Evolutionary conservation across 176 grass and related monocot species (phyloP).

Genomic region (Themeda triandra): DNA sequence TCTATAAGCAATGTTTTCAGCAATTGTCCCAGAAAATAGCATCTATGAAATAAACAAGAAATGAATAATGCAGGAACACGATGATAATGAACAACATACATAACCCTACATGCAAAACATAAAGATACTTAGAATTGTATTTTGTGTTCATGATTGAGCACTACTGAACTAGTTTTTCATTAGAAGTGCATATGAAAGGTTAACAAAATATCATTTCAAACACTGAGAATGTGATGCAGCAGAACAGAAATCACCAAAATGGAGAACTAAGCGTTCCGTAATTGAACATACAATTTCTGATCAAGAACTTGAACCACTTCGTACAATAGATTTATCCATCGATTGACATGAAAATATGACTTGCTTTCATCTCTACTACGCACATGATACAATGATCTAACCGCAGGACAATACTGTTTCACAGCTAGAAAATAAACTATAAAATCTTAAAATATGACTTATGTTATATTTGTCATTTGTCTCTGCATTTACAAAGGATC

Average conservation of each 20-base stretch:
- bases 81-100: background rate
- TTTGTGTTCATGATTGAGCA: background rate
- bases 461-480: background rate
- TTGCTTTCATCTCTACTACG: background rate
- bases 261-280: background rate
- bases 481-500: background rate
- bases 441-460: background rate
- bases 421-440: background rate
- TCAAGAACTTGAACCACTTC: background rate
- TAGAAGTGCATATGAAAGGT: background rate
- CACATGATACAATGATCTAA: background rate
- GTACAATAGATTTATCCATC: background rate
- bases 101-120: background rate
- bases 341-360: background rate
- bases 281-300: background rate
- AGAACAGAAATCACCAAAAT: background rate
- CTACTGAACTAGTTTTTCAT: background rate
- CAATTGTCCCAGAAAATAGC: slow-evolving; percentile 76
- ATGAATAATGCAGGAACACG: slow-evolving; percentile 6
- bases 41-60: slow-evolving; percentile 53
- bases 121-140: background rate
- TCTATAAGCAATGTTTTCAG: slow-evolving; percentile 84
- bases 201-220: slow-evolving; percentile 6
- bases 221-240: background rate
- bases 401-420: background rate